A percentile compares a stretch with the other conserved stretches of the same genome.
phyloP scores from a whole-genome alignment of 768 basidiomycete genomes.

The Lactarius psammicola region DNA sequence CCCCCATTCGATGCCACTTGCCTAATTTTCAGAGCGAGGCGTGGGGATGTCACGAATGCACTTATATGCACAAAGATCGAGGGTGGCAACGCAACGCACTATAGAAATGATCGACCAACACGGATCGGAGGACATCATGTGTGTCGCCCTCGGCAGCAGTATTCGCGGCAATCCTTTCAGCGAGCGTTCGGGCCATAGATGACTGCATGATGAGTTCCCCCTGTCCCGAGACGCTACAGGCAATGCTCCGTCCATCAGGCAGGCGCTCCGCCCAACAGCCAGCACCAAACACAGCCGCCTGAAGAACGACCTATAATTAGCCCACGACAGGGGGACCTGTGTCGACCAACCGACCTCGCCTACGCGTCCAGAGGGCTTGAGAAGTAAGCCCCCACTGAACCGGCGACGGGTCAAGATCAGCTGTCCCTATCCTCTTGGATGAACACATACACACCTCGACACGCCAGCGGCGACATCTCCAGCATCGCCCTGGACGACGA shows the following conservation, averaged over 20 bases:
- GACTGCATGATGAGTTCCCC: conserved; percentile 68
- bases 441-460: conserved; percentile 50
- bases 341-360: conserved; percentile 55
- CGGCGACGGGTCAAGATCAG: background rate
- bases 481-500: conserved; percentile 45
- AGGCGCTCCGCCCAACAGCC: conserved; percentile 68
- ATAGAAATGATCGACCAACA: conserved; percentile 50
- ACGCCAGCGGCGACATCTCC: conserved; percentile 65
- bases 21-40: conserved; percentile 32
- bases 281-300: conserved; percentile 72
- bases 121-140: conserved; percentile 50
- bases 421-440: background rate
- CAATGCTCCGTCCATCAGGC: conserved; percentile 41
- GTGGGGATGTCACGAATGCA: background rate
- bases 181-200: conserved; percentile 54
- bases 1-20: conserved; percentile 40
- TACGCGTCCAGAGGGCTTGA: conserved; percentile 70
- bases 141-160: conserved; percentile 43
- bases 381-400: conserved; percentile 70
- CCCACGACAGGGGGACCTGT: background rate
- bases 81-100: conserved; percentile 39
- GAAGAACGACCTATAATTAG: conserved; percentile 1
- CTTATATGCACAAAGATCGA: background rate
- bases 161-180: conserved; percentile 41
- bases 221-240: conserved; percentile 70